phyloP scores from a whole-genome alignment of 257 asterid genomes.

The Striga asiatica region DNA sequence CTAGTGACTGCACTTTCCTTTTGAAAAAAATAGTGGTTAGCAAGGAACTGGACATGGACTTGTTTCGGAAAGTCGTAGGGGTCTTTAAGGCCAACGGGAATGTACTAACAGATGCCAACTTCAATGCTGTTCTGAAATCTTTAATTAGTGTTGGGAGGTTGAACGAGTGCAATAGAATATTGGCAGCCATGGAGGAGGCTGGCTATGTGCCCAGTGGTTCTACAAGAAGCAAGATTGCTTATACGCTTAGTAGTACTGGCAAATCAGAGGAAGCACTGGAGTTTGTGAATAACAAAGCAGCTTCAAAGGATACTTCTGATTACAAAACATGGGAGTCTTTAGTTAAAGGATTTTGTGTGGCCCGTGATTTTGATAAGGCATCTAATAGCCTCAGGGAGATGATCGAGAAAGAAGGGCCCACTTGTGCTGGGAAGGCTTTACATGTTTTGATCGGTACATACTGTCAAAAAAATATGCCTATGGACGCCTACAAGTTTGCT shows the following conservation, averaged over 20 bases:
- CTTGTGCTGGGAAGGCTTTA: constrained; percentile 32
- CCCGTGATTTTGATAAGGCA: constrained; percentile 55
- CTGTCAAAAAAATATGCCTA: constrained; percentile 44
- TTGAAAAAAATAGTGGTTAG: constrained; percentile 65
- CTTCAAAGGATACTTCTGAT: constrained; percentile 18
- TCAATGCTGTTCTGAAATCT: constrained; percentile 56
- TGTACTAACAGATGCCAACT: constrained; percentile 33
- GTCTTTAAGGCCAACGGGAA: constrained; percentile 47
- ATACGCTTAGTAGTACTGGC: constrained; percentile 38
- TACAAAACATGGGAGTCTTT: constrained; percentile 43
- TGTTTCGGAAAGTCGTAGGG: constrained; percentile 44
- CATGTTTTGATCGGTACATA: constrained; percentile 36
- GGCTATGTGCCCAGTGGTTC: constrained; percentile 41
- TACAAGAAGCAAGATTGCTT: constrained; percentile 40
- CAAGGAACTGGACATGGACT: constrained; percentile 59
- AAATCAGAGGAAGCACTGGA: constrained; percentile 31
- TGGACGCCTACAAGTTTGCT: constrained; percentile 41
- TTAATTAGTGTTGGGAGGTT: constrained; percentile 63
- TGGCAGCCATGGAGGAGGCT: constrained; percentile 44
- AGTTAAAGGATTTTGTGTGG: constrained; percentile 48
- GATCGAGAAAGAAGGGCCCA: constrained; percentile 43
- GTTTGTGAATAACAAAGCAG: constrained; percentile 29
- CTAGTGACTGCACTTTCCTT: constrained; percentile 52
- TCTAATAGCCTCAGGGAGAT: constrained; percentile 28
- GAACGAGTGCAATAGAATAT: constrained; percentile 42